Base-by-base conservation (phyloP, 768 basidiomycete genomes). In the Grammothele lineata region DNA sequence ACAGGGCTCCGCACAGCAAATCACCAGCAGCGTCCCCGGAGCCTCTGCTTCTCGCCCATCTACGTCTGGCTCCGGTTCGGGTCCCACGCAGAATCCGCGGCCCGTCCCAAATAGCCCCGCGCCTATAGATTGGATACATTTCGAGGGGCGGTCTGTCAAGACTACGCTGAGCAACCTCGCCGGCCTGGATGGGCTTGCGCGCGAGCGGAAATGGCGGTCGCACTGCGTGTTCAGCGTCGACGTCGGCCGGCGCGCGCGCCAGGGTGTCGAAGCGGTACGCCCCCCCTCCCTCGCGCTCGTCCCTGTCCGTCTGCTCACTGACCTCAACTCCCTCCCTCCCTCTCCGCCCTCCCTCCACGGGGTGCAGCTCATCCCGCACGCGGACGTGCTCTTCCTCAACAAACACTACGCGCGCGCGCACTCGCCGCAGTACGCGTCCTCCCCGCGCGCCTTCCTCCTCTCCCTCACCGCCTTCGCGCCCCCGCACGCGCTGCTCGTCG, bases 101-200 rank as follows among this genome's bases (percentile, higher is more conserved):
- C 61, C 68, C 38, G 70, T 73, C 14, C 15, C 18, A 7, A 73
- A 76, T 50, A 83, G 78, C 40, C 83, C 83, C 0, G 86, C 88
- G 0, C 90, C 88, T 0, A 86, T 92, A 43, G 86, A 92, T 54
- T 90, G 89, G 87, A 66, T 92, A 5, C 88, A 92, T 58, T 87
- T 92, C 50, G 89, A 92, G 56, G 89, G 88, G 4, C 71, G 89
- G 3, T 84, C 78, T 0, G 81, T 86, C 25, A 87, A 85, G 63
- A 89, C 85, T 9, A 92, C 88, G 4, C 65, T 87, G 22, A 81
- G 72, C 55, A 92, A 92, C 58, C 78, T 92, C 24, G 73, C 79
- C 24, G 90, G 89, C 5, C 55, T 92, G 36, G 89, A 92, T 54
- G 85, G 88, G 9, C 77, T 92, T 26, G 87, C 88, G 4, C 76